A percentile compares a stretch with the other conserved stretches of the same genome.
phyloP scores from a whole-genome alignment of 1,284 basidiomycete species.

The Naganishia sp. region DNA sequence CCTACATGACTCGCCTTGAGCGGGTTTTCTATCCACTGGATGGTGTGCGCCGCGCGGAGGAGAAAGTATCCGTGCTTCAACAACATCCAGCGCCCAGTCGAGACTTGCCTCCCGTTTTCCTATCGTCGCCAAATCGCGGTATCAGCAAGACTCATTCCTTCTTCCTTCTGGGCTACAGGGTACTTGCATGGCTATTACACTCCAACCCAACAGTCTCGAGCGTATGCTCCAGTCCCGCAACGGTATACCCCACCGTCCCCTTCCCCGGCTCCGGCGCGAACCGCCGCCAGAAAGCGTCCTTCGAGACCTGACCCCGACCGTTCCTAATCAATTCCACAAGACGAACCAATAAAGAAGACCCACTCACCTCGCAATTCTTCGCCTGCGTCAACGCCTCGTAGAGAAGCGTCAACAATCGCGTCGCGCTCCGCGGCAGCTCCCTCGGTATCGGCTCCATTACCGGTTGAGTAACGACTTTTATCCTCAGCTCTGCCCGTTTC shows the following conservation, averaged over 20 bases:
- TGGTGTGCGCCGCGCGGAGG: conserved; percentile 30
- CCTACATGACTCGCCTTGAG: neutral
- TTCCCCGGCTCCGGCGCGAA: neutral
- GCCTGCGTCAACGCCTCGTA: conserved; percentile 30
- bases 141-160: too few species aligned
- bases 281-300: conserved; percentile 26
- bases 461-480: conserved; percentile 26
- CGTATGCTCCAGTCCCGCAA: conserved; percentile 28
- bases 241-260: conserved; percentile 6
- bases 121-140: neutral
- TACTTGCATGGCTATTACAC: conserved; percentile 32
- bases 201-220: conserved; percentile 32
- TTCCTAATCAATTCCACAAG: neutral
- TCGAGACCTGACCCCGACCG: conserved; percentile 14
- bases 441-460: neutral
- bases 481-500: conserved; percentile 28
- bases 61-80: conserved; percentile 30
- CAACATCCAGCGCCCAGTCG: conserved; percentile 33
- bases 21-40: conserved; percentile 30
- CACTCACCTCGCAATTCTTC: conserved; percentile 32
- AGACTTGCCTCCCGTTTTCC: conserved; percentile 24
- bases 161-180: too few species aligned
- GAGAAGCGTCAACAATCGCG: conserved; percentile 24
- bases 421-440: conserved; percentile 7
- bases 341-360: neutral